phyloP scores from a whole-genome alignment of 2,329 filamentous ascomycete species.

The Mycogone perniciosa region DNA sequence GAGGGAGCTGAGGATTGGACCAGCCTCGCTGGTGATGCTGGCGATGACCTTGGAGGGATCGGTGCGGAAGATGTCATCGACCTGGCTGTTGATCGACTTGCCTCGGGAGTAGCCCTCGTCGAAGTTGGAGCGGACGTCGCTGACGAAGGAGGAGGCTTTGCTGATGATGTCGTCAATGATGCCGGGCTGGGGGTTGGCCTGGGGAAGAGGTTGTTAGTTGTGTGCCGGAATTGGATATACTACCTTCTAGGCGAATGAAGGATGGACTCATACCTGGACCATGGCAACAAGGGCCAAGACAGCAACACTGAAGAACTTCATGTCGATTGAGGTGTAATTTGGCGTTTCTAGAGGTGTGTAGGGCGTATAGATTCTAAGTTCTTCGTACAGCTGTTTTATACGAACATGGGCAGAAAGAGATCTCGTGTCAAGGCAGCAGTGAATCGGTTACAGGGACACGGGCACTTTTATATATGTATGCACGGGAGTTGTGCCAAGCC shows the following conservation, averaged over 20 bases:
- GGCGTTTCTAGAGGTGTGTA: background rate
- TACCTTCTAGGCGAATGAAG: background rate
- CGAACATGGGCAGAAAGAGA: too few species aligned
- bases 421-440: too few species aligned
- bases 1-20: slow-evolving; percentile 20
- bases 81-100: slow-evolving; percentile 7
- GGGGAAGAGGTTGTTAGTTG: background rate
- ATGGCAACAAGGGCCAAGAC: slow-evolving; percentile 27
- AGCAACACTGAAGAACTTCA: slow-evolving; percentile 33
- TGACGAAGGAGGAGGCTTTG: slow-evolving; percentile 4
- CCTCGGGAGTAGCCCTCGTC: slow-evolving; percentile 10
- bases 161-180: slow-evolving; percentile 11
- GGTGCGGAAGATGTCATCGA: slow-evolving; percentile 5
- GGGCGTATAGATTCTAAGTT: background rate
- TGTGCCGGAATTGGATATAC: background rate
- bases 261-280: slow-evolving; percentile 22
- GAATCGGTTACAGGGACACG: too few species aligned
- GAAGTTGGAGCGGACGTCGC: background rate
- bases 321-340: slow-evolving; percentile 16
- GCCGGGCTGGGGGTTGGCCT: slow-evolving; percentile 7
- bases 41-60: slow-evolving; percentile 11
- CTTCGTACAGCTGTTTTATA: too few species aligned
- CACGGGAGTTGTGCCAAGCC: too few species aligned
- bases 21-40: slow-evolving; percentile 17
- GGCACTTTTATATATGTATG: too few species aligned